Base-by-base conservation (phyloP, 2,329 filamentous ascomycete species). In the Bipolaris cookei region DNA sequence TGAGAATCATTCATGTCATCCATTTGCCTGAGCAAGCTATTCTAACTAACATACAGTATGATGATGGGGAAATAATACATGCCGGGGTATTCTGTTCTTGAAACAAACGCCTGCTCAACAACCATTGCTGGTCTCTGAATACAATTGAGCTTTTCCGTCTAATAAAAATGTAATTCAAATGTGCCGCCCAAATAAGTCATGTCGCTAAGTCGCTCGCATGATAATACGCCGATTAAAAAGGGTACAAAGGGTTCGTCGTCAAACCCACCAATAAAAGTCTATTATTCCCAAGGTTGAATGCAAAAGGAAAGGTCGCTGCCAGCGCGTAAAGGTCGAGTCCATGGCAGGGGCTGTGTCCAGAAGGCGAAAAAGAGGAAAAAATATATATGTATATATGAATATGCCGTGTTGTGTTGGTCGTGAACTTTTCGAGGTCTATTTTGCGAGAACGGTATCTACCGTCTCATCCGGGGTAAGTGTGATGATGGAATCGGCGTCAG, bases 381-480 rank as follows among this genome's bases (percentile, higher is more conserved):
- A 10, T n/a, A 28, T 28, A 28, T 28, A 10, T 8, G 8, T 28
- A 28, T 28, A 28, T 28, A 25, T 41, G 54, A 61, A 23, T 58
- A 41, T 54, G 58, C 58, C 64, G 51, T 59, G 38, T 28, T 62
- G 39, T 39, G 28, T 61, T 37, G 48, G 50, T 64, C 58, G 58
- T 68, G 44, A 59, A 55, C 46, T 43, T 63, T 59, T 58, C 56
- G 25, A 53, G 59, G 53, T 62, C 58, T 67, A 71, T 58, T 74
- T 73, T n/a, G 68, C 61, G 28, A 76, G 67, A 39, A 71, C 54
- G 44, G 61, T 64, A 58, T 72, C 70, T 18, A 63, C 63, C 35
- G 61, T 61, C 18, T 72, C 71, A 35, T 74, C 71, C 20, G 70
- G 62, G 1, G 70, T 70, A 6, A 76, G 70, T 3, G 72, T 76